A percentile compares a stretch with the other conserved stretches of the same genome.
Evolutionary conservation across 2,329 filamentous ascomycete species (phyloP).

Genomic region (Fusarium illudens): DNA sequence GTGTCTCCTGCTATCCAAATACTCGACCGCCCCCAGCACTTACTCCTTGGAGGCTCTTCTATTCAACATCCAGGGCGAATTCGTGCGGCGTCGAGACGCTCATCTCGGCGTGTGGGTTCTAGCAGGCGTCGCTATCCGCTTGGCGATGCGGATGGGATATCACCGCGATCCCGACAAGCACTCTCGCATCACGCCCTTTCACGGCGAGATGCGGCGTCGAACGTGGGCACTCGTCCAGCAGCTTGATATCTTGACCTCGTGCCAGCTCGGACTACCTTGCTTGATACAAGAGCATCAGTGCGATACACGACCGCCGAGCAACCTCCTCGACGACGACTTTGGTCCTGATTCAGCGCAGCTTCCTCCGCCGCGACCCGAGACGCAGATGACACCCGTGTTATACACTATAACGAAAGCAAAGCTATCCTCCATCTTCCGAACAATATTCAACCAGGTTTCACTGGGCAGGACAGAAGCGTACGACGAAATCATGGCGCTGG

Average conservation of each 20-base stretch:
- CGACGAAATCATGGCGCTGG: slow-evolving; percentile 28
- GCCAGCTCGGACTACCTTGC: slow-evolving; percentile 21
- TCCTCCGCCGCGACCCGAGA: slow-evolving; percentile 21
- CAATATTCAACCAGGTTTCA: slow-evolving; percentile 31
- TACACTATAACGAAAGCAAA: slow-evolving; percentile 15
- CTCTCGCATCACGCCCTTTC: slow-evolving; percentile 14
- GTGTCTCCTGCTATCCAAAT: slow-evolving; percentile 28
- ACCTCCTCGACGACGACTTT: slow-evolving; percentile 31
- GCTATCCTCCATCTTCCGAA: slow-evolving; percentile 13
- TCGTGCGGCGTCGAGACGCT: slow-evolving; percentile 23
- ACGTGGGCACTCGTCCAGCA: slow-evolving; percentile 24
- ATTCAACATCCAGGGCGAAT: slow-evolving; percentile 26
- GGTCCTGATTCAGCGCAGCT: slow-evolving; percentile 2
- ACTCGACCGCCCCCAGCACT: slow-evolving; percentile 10
- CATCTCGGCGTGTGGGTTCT: slow-evolving; percentile 29
- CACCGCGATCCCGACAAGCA: slow-evolving; percentile 29
- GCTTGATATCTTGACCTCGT: slow-evolving; percentile 26
- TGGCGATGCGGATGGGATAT: slow-evolving; percentile 35
- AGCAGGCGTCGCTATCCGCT: slow-evolving; percentile 10
- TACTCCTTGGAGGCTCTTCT: slow-evolving; percentile 17
- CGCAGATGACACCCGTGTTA: slow-evolving; percentile 6
- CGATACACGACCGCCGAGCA: slow-evolving; percentile 15
- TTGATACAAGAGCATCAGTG: slow-evolving; percentile 26
- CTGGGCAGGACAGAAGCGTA: slow-evolving; percentile 20
- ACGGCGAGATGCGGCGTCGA: slow-evolving; percentile 32